A percentile compares a stretch with the other conserved stretches of the same genome.
Conservation (phyloP, 139 green algal species). For the Pleodorina starrii region DNA sequence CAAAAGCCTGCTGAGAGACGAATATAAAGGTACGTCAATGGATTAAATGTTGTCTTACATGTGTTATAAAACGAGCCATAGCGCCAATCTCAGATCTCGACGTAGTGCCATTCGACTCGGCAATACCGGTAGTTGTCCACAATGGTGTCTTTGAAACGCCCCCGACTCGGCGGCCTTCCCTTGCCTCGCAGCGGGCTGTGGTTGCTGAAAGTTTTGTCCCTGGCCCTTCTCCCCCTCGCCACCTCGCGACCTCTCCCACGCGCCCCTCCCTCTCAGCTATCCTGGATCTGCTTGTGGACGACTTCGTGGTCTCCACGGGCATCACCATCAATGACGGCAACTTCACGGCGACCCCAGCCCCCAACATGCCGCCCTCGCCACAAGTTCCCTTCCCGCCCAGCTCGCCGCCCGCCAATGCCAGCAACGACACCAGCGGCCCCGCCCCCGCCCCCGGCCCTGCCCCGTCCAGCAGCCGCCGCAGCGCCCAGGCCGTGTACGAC, state of each 20-base stretch:
- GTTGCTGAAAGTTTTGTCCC: too few relatives aligned
- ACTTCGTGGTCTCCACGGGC: too few relatives aligned
- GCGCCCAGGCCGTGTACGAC: too few relatives aligned
- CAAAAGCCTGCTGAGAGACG: not conserved
- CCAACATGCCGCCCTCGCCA: not conserved
- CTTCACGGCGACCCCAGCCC: not conserved
- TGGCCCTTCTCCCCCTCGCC: too few relatives aligned
- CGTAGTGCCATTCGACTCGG: not conserved
- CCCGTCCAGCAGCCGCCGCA: not conserved
- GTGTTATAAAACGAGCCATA: not conserved
- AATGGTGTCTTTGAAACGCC: not conserved
- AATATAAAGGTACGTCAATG: not conserved
- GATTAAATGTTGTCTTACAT: not conserved
- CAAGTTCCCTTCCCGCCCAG: not conserved
- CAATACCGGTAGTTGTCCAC: not conserved
- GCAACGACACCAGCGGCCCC: not conserved
- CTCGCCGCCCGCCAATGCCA: not conserved
- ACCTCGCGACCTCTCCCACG: too few relatives aligned
- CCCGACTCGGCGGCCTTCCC: too few relatives aligned
- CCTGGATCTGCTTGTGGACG: too few relatives aligned
- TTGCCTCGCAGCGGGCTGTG: not conserved
- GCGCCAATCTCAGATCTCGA: not conserved
- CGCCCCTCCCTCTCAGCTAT: too few relatives aligned
- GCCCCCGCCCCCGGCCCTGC: not conserved
- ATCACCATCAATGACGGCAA: too few relatives aligned